Conservation (phyloP, 2,329 filamentous ascomycete species). For the Ophiostoma pallidulum region DNA sequence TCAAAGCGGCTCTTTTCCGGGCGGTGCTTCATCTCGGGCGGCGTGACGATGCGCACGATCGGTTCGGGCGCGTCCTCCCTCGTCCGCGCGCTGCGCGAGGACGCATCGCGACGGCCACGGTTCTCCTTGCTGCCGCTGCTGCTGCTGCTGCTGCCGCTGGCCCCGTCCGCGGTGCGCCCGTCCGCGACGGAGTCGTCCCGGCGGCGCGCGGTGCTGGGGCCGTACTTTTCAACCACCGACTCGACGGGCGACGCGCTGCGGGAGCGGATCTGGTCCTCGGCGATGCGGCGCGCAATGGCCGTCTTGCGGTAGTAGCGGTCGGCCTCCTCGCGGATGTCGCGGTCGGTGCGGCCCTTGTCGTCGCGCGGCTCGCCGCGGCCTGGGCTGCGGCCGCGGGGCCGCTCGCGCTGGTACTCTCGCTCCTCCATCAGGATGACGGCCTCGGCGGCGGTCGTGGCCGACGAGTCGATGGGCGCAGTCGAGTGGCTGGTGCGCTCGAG, state of each 20-base stretch:
- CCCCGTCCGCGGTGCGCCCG: background rate
- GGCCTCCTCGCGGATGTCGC: slow-evolving; percentile 40
- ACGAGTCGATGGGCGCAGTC: slow-evolving; percentile 37
- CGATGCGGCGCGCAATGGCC: slow-evolving; percentile 43
- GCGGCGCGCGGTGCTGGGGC: background rate
- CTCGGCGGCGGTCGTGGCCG: slow-evolving; percentile 37
- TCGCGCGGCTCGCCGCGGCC: slow-evolving; percentile 12
- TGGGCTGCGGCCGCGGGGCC: slow-evolving; percentile 12
- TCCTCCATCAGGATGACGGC: slow-evolving; percentile 32
- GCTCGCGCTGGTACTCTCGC: slow-evolving; percentile 23
- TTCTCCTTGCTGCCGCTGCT: background rate
- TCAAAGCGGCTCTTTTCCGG: slow-evolving; percentile 42
- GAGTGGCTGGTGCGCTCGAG: slow-evolving; percentile 38
- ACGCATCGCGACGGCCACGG: too few relatives aligned
- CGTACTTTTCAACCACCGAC: slow-evolving; percentile 49
- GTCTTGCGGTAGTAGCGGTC: slow-evolving; percentile 49
- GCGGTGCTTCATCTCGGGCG: slow-evolving; percentile 40
- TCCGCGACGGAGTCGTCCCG: background rate
- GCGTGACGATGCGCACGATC: slow-evolving; percentile 42
- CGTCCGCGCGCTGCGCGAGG: too few relatives aligned
- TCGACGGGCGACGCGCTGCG: slow-evolving; percentile 41
- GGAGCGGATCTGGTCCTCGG: slow-evolving; percentile 43
- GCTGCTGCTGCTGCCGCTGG: slow-evolving; percentile 13
- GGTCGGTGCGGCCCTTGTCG: slow-evolving; percentile 15
- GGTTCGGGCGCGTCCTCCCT: slow-evolving; percentile 11